phyloP scores from a whole-genome alignment of 768 basidiomycete species.

The Crucibulum laeve region DNA sequence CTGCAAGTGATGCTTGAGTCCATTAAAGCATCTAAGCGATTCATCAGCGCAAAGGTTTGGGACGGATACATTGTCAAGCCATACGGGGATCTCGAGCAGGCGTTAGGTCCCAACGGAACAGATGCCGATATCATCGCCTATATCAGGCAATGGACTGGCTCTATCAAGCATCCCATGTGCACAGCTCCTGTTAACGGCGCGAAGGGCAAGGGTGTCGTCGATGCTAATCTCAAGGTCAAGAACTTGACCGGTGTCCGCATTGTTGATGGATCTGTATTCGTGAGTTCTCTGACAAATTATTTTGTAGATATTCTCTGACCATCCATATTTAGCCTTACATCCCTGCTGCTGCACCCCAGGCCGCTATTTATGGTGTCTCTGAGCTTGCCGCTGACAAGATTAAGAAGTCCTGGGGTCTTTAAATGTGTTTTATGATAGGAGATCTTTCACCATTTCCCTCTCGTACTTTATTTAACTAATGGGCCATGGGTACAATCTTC shows the following conservation, averaged over 20 bases:
- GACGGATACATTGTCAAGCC: background rate
- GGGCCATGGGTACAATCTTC: too few species aligned
- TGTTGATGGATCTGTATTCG: background rate
- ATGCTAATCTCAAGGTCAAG: background rate
- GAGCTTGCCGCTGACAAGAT: too few species aligned
- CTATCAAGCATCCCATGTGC: background rate
- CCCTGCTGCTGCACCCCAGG: too few species aligned
- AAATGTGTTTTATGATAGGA: too few species aligned
- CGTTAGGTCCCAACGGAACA: background rate
- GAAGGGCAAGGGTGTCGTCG: background rate
- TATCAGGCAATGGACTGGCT: background rate
- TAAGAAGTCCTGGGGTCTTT: too few species aligned
- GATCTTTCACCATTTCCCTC: too few species aligned
- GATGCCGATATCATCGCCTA: background rate
- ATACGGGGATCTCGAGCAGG: background rate
- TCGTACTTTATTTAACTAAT: too few species aligned
- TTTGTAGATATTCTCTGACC: too few species aligned
- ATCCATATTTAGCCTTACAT: too few species aligned
- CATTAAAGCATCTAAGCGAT: background rate
- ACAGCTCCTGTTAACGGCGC: background rate
- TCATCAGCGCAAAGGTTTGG: background rate
- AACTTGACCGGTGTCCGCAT: background rate
- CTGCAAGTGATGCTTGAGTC: background rate
- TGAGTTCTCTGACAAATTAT: too few species aligned
- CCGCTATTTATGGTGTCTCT: too few species aligned